Base-by-base conservation (phyloP, 352 stramenopile genomes). In the Phytopythium boreale region DNA sequence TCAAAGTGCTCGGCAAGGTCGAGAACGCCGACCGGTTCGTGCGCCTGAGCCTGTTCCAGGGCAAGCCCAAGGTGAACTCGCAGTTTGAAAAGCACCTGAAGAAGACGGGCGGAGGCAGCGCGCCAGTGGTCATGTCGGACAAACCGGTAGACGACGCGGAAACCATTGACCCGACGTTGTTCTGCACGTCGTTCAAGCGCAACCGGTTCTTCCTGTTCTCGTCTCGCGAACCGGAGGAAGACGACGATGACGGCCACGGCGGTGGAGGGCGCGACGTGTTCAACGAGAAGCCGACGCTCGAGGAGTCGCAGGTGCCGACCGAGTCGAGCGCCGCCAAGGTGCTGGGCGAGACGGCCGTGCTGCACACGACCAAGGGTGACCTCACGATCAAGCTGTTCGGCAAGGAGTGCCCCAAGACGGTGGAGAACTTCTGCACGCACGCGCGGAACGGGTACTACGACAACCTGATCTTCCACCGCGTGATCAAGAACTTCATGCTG, bases 401-500 rank as follows among this genome's bases (percentile, higher is more conserved):
- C 20, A 95, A 98, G 58, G 95, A 99, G 70, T 97, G 92, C 61
- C 93, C 90, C 3, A 87, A 87, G 66, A 99, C 96, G 4, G 88
- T 99, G 37, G 95, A 99, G 75, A 99, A 99, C 72, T 99, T 99
- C 67, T 97, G 88, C 66, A 97, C 92, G 10, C 97, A 99, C 67
- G 89, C 95, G 8, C 85, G 91, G 64, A 96, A 96, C 37, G 96
- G 97, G 5, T 99, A 99, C 82, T 99, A 99, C 71, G 97, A 99
- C 77, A 97, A 98, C 68, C 77, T 99, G 12, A 93, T 99, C 59
- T 99, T 99, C 74, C 98, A 99, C 79, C 95, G 98, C 58, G 94
- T 99, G 61, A 99, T 99, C 75, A 98, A 98, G 74, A 97, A 96
- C 56, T 99, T 99, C 69, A 99, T 99, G 97, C 79, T 99, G 44